A percentile compares a stretch with the other conserved stretches of the same genome.
These are phyloP conservation scores for Annulohypoxylon stygium DNA, from an alignment of 495 filamentous ascomycete species.

Conservation along the genomic window DNA sequence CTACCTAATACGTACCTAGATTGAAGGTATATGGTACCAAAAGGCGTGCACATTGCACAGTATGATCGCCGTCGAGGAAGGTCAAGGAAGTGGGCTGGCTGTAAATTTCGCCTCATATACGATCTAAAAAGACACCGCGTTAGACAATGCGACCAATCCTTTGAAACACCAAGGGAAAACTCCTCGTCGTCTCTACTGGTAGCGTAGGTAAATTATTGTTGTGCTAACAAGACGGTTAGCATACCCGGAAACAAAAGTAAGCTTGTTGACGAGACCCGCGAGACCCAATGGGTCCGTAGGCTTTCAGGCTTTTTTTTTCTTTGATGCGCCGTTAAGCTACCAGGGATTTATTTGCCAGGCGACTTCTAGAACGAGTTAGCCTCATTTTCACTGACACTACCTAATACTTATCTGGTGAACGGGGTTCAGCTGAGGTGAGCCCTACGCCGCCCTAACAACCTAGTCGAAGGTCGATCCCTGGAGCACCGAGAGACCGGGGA, in stretches of 20 bases:
- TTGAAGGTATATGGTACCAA: not conserved
- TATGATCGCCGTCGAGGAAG: constrained; percentile 32
- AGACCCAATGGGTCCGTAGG: constrained; percentile 21
- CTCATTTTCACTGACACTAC: constrained; percentile 31
- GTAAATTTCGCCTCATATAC: constrained; percentile 28
- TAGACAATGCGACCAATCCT: constrained; percentile 24
- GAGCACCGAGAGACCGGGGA: constrained; percentile 29
- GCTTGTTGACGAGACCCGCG: constrained; percentile 13
- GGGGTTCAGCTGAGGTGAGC: constrained; percentile 49
- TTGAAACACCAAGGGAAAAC: constrained; percentile 8
- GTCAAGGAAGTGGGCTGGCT: constrained; percentile 20
- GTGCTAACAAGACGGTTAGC: constrained; percentile 20
- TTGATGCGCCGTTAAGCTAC: constrained; percentile 27
- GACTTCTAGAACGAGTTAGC: constrained; percentile 42
- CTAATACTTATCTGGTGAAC: constrained; percentile 29
- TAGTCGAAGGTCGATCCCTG: constrained; percentile 36
- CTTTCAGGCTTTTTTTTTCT: not conserved
- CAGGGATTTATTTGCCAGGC: constrained; percentile 31
- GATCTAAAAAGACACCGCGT: constrained; percentile 25
- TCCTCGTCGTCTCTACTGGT: not conserved
- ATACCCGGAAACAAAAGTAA: constrained; percentile 13
- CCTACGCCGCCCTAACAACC: constrained; percentile 43
- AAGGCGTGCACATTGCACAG: constrained; percentile 9
- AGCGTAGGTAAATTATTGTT: not conserved
- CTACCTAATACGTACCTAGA: not conserved